Conservation (phyloP, 1,139 yeast genomes). For the Tardiomyces digboiensis region DNA sequence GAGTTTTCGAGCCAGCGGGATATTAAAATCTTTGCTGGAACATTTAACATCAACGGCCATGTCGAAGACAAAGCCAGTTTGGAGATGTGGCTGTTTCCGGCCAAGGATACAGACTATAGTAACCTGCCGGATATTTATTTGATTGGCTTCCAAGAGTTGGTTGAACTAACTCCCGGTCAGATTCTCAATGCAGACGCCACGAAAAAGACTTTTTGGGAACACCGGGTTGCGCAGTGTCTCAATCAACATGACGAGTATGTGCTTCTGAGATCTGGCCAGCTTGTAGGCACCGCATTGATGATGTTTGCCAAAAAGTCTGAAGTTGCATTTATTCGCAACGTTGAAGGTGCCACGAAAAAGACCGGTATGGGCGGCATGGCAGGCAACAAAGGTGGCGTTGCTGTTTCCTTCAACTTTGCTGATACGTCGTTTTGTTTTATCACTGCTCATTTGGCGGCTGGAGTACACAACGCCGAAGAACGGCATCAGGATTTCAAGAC, state of each 20-base stretch:
- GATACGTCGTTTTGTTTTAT: conserved; percentile 72
- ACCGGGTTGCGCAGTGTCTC: conserved; percentile 47
- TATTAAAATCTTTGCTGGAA: conserved; percentile 67
- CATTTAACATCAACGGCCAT: conserved; percentile 85
- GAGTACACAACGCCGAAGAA: conserved; percentile 73
- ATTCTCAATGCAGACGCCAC: conserved; percentile 74
- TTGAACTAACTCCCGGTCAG: conserved; percentile 84
- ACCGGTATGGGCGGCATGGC: conserved; percentile 91
- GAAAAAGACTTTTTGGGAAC: conserved; percentile 73
- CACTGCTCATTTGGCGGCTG: conserved; percentile 96
- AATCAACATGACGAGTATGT: conserved; percentile 49
- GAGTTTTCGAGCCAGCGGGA: conserved; percentile 53
- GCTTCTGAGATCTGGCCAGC: conserved; percentile 74
- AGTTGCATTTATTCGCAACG: conserved; percentile 54
- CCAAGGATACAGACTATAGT: conserved; percentile 12
- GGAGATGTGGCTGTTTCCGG: conserved; percentile 60
- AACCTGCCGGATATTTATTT: conserved; percentile 56
- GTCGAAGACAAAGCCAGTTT: conserved; percentile 42
- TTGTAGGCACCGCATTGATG: conserved; percentile 85
- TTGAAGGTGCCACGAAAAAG: conserved; percentile 73
- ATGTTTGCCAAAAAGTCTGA: conserved; percentile 59
- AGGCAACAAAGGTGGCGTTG: conserved; percentile 90
- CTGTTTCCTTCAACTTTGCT: conserved; percentile 69
- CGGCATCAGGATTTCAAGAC: conserved; percentile 83
- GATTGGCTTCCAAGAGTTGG: conserved; percentile 87